These are phyloP conservation scores for Aspergillus brunneoviolaceus DNA, from an alignment of 2,329 filamentous ascomycete genomes.

Conservation along the genomic window DNA sequence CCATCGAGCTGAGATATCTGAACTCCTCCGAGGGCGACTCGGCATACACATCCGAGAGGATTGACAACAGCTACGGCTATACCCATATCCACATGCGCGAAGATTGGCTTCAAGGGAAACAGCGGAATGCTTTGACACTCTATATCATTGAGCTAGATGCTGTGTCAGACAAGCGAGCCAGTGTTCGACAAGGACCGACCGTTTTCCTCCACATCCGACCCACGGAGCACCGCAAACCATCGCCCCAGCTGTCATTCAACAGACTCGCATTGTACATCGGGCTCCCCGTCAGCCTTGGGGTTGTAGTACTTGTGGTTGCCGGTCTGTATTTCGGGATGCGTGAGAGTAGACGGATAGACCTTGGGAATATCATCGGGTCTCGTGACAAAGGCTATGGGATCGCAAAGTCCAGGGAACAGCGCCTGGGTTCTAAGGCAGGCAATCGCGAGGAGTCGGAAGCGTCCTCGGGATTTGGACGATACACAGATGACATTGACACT, in stretches of 20 bases:
- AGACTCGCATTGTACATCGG: conserved; percentile 43
- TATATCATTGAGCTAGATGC: conserved; percentile 35
- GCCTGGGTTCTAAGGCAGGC: conserved; percentile 31
- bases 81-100: conserved; percentile 39
- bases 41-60: conserved; percentile 38
- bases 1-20: conserved; percentile 34
- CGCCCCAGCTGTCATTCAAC: conserved; percentile 28
- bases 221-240: conserved; percentile 34
- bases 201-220: conserved; percentile 37
- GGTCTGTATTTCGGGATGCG: conserved; percentile 45
- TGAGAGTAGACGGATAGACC: conserved; percentile 37
- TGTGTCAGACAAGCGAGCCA: conserved; percentile 26
- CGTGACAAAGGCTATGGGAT: conserved; percentile 39
- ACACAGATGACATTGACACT: conserved; percentile 24
- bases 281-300: conserved; percentile 41
- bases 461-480: conserved; percentile 24
- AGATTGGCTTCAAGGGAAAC: conserved; percentile 41
- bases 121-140: conserved; percentile 39
- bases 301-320: conserved; percentile 37
- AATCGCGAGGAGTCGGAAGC: conserved; percentile 31
- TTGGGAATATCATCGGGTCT: conserved; percentile 38
- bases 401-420: conserved; percentile 36
- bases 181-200: conserved; percentile 35
- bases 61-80: conserved; percentile 40
- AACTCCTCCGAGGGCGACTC: conserved; percentile 34